Conservation (phyloP, 2,329 filamentous ascomycete species). For the Monilinia laxa region DNA sequence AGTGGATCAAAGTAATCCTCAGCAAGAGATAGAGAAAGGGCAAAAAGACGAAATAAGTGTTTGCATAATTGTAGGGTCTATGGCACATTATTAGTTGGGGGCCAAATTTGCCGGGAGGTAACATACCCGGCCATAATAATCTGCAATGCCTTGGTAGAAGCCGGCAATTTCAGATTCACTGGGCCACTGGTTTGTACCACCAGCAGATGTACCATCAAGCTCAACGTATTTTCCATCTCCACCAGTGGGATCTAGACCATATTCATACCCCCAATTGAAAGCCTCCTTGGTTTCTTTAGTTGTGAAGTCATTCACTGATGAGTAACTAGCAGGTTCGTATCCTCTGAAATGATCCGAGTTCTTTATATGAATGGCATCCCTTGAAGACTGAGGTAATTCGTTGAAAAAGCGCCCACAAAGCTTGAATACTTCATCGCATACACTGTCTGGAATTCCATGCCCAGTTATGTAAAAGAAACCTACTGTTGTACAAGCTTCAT, state of each 20-base stretch:
- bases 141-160: slow-evolving; percentile 36
- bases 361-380: slow-evolving; percentile 44
- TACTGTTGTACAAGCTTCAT: slow-evolving; percentile 36
- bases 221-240: slow-evolving; percentile 40
- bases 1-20: slow-evolving; percentile 45
- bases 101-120: neutral
- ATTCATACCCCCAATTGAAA: slow-evolving; percentile 40
- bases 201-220: slow-evolving; percentile 35
- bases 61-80: slow-evolving; percentile 43
- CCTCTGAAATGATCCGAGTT: slow-evolving; percentile 46
- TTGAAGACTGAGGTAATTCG: slow-evolving; percentile 47
- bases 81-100: neutral
- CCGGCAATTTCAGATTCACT: slow-evolving; percentile 35
- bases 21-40: slow-evolving; percentile 45
- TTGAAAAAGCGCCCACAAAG: slow-evolving; percentile 49
- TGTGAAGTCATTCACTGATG: slow-evolving; percentile 47
- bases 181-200: slow-evolving; percentile 37
- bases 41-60: slow-evolving; percentile 42
- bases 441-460: slow-evolving; percentile 46
- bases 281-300: slow-evolving; percentile 50
- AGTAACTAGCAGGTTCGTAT: slow-evolving; percentile 50
- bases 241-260: slow-evolving; percentile 37
- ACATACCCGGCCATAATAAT: slow-evolving; percentile 36
- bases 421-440: slow-evolving; percentile 46
- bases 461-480: slow-evolving; percentile 45